phyloP scores from a whole-genome alignment of 805 yeast species.

The Candida endomychidarum region DNA sequence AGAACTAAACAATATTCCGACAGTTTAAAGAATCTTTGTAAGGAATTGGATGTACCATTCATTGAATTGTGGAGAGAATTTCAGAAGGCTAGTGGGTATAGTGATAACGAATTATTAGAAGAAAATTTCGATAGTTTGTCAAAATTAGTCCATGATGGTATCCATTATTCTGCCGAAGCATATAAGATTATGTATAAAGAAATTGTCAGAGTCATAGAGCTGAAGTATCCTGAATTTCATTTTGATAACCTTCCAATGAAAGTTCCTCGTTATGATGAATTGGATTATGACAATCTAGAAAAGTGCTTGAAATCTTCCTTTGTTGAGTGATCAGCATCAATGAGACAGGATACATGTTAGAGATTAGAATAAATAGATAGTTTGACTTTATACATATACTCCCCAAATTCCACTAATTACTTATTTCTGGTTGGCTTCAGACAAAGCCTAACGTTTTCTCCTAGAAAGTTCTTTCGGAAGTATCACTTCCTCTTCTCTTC shows the following conservation, averaged over 20 bases:
- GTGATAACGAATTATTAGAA: constrained; percentile 38
- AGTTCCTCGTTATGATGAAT: constrained; percentile 6
- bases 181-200: constrained; percentile 51
- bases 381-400: no score
- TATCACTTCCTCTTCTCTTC: constrained; percentile 8
- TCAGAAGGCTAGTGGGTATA: constrained; percentile 28
- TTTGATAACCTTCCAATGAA: constrained; percentile 6
- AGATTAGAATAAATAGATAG: no score
- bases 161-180: constrained; percentile 58
- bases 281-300: constrained; percentile 9
- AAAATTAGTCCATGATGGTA: constrained; percentile 44
- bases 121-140: constrained; percentile 26
- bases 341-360: no score
- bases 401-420: no score
- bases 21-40: constrained; percentile 48
- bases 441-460: no score
- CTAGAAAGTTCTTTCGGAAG: constrained; percentile 3
- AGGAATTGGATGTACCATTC: constrained; percentile 50
- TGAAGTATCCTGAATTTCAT: constrained; percentile 24
- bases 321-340: no score
- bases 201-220: constrained; percentile 37
- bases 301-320: not conserved
- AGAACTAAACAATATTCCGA: constrained; percentile 50
- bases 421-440: no score
- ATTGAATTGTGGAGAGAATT: constrained; percentile 54